Conservation (phyloP, 495 filamentous ascomycete genomes). For the Penicillium manginii region DNA sequence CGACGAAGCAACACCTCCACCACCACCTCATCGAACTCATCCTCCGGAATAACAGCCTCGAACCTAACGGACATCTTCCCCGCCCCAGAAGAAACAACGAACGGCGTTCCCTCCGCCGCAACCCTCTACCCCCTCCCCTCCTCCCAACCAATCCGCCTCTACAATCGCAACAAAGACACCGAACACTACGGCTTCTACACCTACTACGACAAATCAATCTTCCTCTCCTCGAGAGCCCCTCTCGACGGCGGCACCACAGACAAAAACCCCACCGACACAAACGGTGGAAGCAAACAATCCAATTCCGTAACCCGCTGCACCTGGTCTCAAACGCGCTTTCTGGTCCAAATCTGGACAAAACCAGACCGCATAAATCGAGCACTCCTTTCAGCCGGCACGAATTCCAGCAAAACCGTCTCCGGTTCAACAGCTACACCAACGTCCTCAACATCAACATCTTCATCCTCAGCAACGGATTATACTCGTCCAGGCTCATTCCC, state of each 20-base stretch:
- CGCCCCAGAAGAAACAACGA: slow-evolving; percentile 57
- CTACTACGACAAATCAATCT: slow-evolving; percentile 88
- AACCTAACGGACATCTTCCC: slow-evolving; percentile 61
- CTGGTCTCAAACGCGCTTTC: slow-evolving; percentile 81
- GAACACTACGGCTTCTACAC: slow-evolving; percentile 96
- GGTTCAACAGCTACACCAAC: slow-evolving; percentile 28
- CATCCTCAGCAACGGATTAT: slow-evolving; percentile 57
- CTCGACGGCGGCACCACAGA: slow-evolving; percentile 36
- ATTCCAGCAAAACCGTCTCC: slow-evolving; percentile 15
- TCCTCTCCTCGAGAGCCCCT: slow-evolving; percentile 60
- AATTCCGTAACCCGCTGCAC: slow-evolving; percentile 74
- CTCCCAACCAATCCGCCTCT: slow-evolving; percentile 83
- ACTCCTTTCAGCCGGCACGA: too few relatives aligned
- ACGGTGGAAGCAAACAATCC: slow-evolving; percentile 64
- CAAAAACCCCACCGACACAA: slow-evolving; percentile 55
- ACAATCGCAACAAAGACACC: slow-evolving; percentile 73
- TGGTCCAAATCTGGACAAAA: slow-evolving; percentile 88
- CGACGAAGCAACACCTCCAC: slow-evolving; percentile 25
- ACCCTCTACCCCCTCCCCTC: slow-evolving; percentile 65
- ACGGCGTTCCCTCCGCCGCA: slow-evolving; percentile 74
- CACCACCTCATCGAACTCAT: background rate
- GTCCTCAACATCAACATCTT: slow-evolving; percentile 23
- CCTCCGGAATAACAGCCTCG: slow-evolving; percentile 27
- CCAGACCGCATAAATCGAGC: slow-evolving; percentile 43
- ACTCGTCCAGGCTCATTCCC: slow-evolving; percentile 76